Percentiles rank a stretch among this genome's conserved stretches.
Evolutionary conservation across 1,284 basidiomycete genomes (phyloP).

Genomic region (Trichosporon sp.): DNA sequence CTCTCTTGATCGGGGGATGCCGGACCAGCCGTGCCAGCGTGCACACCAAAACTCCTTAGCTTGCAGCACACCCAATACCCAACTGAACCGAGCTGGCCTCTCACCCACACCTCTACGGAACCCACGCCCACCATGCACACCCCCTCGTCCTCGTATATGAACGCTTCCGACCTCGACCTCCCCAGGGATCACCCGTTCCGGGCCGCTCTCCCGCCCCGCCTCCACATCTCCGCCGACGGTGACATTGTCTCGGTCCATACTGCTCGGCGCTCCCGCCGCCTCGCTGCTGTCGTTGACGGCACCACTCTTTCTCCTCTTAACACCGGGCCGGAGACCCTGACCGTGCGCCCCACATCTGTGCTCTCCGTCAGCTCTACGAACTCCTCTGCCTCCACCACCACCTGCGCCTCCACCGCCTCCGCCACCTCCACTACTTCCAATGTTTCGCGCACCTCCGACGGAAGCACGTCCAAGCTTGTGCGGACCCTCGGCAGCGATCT

Average conservation of each 20-base stretch:
- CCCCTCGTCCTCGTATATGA: neutral
- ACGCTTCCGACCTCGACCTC: neutral
- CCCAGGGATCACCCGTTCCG: neutral
- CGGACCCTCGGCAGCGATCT: neutral
- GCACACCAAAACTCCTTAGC: neutral
- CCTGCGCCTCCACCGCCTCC: neutral
- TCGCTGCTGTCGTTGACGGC: neutral
- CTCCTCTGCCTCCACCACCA: neutral
- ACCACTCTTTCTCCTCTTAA: neutral
- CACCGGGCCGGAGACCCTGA: neutral
- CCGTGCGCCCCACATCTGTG: neutral
- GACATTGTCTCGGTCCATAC: neutral
- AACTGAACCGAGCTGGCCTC: neutral
- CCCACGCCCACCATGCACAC: neutral
- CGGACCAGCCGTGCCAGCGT: neutral
- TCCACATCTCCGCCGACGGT: neutral
- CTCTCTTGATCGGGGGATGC: neutral
- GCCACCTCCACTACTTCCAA: neutral
- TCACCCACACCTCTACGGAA: neutral
- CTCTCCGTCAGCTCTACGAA: neutral
- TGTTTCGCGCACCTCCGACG: neutral
- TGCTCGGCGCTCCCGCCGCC: neutral
- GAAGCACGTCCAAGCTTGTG: neutral
- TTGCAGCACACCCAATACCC: neutral
- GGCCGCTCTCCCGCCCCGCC: neutral